phyloP scores from a whole-genome alignment of 2,329 filamentous ascomycete species.

The Botrytis deweyae region DNA sequence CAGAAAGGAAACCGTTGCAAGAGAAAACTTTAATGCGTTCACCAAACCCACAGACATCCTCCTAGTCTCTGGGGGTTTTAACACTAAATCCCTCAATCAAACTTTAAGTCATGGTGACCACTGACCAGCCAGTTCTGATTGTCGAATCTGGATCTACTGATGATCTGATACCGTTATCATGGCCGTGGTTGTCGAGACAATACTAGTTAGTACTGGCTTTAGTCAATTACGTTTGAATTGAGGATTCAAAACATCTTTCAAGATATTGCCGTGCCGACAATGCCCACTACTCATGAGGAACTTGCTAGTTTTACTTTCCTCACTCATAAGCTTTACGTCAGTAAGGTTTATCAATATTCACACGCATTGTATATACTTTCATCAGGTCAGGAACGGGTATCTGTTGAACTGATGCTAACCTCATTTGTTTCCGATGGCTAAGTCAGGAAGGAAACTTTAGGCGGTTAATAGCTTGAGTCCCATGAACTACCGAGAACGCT shows the following conservation, averaged over 20 bases:
- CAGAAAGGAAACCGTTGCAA: not conserved
- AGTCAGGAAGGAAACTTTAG: not conserved
- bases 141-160: not conserved
- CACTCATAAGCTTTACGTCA: not conserved
- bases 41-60: not conserved
- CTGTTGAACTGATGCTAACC: not conserved
- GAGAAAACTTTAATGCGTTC: not conserved
- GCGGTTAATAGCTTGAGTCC: not conserved
- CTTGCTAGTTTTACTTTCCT: not conserved
- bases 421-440: not conserved
- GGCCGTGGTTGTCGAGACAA: not conserved
- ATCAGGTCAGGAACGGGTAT: not conserved
- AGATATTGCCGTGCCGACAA: not conserved
- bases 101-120: not conserved
- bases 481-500: not conserved
- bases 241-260: not conserved
- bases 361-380: not conserved
- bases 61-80: not conserved
- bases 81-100: not conserved
- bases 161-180: not conserved
- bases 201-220: not conserved
- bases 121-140: not conserved
- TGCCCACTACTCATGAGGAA: not conserved
- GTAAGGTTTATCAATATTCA: not conserved
- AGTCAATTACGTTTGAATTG: not conserved